Evolutionary conservation across 1,139 yeast genomes (phyloP), one percentile per base, ranked within the genome.

Genomic region (Arxiozyma telluris): DNA sequence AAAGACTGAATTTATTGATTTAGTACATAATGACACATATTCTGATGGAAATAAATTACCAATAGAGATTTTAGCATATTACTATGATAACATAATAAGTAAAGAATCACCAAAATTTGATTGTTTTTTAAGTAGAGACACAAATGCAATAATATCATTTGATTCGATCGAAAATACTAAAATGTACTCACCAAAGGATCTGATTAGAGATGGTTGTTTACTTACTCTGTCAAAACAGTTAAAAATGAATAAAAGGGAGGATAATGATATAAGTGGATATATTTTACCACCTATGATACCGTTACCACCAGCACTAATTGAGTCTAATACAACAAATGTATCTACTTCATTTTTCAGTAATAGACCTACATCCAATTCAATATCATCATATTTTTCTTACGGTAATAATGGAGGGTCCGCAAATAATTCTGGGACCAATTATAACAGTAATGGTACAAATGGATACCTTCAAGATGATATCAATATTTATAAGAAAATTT

Each of bases 51-150:
- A 55, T 58, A 62, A 59, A 56, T 59, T 64, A 44, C 71, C 75
- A 1, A 70, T 67, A 52, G 80, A 75, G 53, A 64, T 76, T 7
- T 57, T 77, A 45, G 76, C 73, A 55, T 84, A 83, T 64, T 78
- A 78, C 58, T 84, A 76, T 62, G 90, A 83, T 61, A 84, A 84
- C 62, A 79, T 83, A 49, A 79, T 83, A 0, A 75, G 75, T 53
- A 70, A 79, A 2, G 84, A 83, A 17, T 82, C 84, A 49, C 71
- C 73, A 9, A 65, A 64, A 30, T 60, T 65, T 49, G 61, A 62
- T 41, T 52, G 53, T 38, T 50, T 47, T n/a, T n/a, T 38, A 11
- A 9, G 18, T 27, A 20, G 22, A 8, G 53, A 51, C 20, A 22
- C 41, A 8, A 43, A 43, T 34, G 50, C 46, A 6, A 47, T 47